Base-by-base conservation (phyloP, 805 yeast genomes). In the Candida bentonensis region DNA sequence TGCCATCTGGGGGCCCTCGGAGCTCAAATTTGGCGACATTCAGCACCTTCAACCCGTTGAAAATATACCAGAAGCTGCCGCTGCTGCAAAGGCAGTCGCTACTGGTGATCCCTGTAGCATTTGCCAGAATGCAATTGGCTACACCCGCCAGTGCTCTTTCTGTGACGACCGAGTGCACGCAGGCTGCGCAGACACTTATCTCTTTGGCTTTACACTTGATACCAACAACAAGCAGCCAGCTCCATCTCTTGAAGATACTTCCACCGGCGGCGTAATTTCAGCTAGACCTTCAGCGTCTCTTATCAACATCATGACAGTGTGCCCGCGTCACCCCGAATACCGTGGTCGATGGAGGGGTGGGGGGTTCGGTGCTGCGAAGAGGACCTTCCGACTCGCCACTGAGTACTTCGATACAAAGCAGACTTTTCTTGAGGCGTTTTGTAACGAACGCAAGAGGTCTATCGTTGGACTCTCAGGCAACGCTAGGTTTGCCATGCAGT, bases 311-410 rank as follows among this genome's bases (percentile, higher is more conserved):
- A 11, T 30, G 17, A n/a, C 36, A 9, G 36, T 15, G 17, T 30
- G 36, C n/a, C 17, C 36, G n/a, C 36, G 36, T 7, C 36, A 30
- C n/a, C 20, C 36, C 7, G 36, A 30, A 30, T 30, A 30, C 20
- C 11, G 36, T 17, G 11, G 36, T 30, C 36, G 36, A 9, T 30
- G 36, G 36, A 30, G 36, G n/a, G 36, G 36, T 13, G 36, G 36
- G 5, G 36, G 36, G 7, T 30, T 30, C n/a, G 36, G 36, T 13
- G 17, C 20, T 11, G 36, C 36, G 5, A 30, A n/a, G 36, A 9
- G 36, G n/a, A 30, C 17, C 17, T 30, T 30, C 17, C 36, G 36
- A 5, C 36, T 30, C 17, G 17, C 36, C 7, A 13, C 36, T 17
- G 36, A 30, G 36, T 9, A 30, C 5, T 9, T 30, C 20, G 5